Evolutionary conservation across 345 rosid species (phyloP).

Genomic region (Arabis alpina): DNA sequence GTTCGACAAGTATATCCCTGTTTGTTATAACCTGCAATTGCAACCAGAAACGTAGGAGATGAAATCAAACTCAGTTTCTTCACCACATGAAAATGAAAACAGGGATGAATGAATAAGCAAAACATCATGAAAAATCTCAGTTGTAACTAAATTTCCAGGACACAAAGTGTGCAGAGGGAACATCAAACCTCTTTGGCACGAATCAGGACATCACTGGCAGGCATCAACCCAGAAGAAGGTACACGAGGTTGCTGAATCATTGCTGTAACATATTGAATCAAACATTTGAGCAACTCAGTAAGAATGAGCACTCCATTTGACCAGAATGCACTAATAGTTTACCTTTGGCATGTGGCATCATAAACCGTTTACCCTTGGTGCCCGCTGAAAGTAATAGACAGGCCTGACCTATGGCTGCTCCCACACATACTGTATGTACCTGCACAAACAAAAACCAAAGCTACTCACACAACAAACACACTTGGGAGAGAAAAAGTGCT

Average conservation of each 20-base stretch:
- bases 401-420: conserved; percentile 83
- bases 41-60: conserved; percentile 23
- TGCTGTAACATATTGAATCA: conserved; percentile 52
- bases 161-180: background rate
- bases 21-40: conserved; percentile 63
- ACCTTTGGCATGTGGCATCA: conserved; percentile 95
- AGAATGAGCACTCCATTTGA: background rate
- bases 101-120: background rate
- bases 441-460: conserved; percentile 41
- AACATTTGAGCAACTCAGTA: conserved; percentile 18
- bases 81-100: background rate
- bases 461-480: conserved; percentile 7
- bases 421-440: conserved; percentile 80
- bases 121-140: background rate
- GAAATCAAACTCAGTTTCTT: conserved; percentile 9
- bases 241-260: conserved; percentile 86
- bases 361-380: conserved; percentile 76
- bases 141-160: background rate
- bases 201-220: conserved; percentile 80
- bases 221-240: conserved; percentile 86
- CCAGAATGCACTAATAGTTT: conserved; percentile 9
- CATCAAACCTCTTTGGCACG: conserved; percentile 84
- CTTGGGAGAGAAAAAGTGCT: conserved; percentile 20
- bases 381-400: conserved; percentile 88
- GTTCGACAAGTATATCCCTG: conserved; percentile 70